Evolutionary conservation across 192 early-diverging fungal genomes (phyloP).

Genomic region (Coemansia nantahalensis): DNA sequence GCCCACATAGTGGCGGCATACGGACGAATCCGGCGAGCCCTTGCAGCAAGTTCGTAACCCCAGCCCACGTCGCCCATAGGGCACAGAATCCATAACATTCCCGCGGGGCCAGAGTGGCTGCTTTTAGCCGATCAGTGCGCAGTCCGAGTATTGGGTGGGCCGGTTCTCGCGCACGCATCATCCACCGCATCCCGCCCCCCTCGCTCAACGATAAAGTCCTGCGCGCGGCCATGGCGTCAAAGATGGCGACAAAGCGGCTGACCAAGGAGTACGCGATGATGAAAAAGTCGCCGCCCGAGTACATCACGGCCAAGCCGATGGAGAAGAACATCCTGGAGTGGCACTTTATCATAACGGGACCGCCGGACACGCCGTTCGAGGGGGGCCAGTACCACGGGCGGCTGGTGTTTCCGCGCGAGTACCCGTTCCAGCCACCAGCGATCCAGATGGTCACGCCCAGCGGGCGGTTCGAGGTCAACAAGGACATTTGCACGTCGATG

Average conservation of each 20-base stretch:
- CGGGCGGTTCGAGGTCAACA: slow-evolving; percentile 88
- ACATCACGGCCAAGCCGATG: slow-evolving; percentile 85
- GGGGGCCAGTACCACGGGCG: slow-evolving; percentile 89
- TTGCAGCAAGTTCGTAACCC: no score
- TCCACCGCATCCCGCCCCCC: neutral
- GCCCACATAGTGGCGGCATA: no score
- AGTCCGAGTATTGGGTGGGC: no score
- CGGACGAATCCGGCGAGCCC: no score
- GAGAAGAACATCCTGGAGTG: slow-evolving; percentile 96
- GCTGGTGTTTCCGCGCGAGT: slow-evolving; percentile 89
- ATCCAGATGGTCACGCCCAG: slow-evolving; percentile 78
- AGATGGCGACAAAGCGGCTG: slow-evolving; percentile 70
- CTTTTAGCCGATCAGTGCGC: no score
- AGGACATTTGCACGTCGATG: slow-evolving; percentile 93
- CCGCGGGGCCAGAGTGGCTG: no score
- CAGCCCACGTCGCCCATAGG: no score
- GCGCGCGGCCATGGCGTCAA: slow-evolving; percentile 85
- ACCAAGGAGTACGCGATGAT: slow-evolving; percentile 75
- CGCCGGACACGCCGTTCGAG: slow-evolving; percentile 79
- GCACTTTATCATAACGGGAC: slow-evolving; percentile 95
- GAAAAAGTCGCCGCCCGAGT: slow-evolving; percentile 79
- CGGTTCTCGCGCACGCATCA: no score
- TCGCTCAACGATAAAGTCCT: neutral
- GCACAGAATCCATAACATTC: no score
- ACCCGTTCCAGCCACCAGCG: slow-evolving; percentile 89